phyloP scores from a whole-genome alignment of 164 flowering plant species.

The Protea cynaroides region DNA sequence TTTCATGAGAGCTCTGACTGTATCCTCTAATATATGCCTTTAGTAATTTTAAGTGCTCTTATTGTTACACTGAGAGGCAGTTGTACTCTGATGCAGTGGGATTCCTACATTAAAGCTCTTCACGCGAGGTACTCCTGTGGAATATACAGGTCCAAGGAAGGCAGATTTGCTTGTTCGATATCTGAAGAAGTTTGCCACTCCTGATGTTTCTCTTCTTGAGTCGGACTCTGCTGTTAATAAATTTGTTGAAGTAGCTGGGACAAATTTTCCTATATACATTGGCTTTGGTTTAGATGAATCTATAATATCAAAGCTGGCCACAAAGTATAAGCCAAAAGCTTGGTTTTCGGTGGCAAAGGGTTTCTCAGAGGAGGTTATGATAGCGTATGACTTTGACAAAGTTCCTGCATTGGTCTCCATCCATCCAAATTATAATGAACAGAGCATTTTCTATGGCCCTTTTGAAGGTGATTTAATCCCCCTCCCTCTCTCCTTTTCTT shows the following conservation, averaged over 20 bases:
- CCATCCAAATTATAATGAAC: constrained; percentile 68
- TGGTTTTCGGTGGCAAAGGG: constrained; percentile 95
- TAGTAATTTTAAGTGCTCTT: not conserved
- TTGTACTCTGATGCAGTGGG: constrained; percentile 51
- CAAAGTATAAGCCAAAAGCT: constrained; percentile 82
- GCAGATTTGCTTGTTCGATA: constrained; percentile 73
- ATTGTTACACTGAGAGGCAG: constrained; percentile 1
- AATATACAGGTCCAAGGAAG: constrained; percentile 85
- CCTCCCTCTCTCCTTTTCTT: constrained; percentile 1
- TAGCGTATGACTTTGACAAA: constrained; percentile 81
- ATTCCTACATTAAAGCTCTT: constrained; percentile 84
- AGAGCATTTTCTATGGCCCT: constrained; percentile 81
- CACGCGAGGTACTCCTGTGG: constrained; percentile 72
- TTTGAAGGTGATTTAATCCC: constrained; percentile 98
- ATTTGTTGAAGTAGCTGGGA: constrained; percentile 74
- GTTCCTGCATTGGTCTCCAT: constrained; percentile 77
- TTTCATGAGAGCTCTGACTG: not conserved
- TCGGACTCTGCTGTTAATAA: constrained; percentile 61
- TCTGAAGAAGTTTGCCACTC: constrained; percentile 88
- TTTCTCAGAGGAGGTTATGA: constrained; percentile 76
- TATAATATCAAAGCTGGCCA: constrained; percentile 43
- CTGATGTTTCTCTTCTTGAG: constrained; percentile 73
- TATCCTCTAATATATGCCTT: not conserved
- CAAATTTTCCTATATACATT: constrained; percentile 67
- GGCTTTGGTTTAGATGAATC: constrained; percentile 90